Evolutionary conservation across 1,284 basidiomycete genomes (phyloP).

Genomic region (Ceratorhiza oryzae-sativae): DNA sequence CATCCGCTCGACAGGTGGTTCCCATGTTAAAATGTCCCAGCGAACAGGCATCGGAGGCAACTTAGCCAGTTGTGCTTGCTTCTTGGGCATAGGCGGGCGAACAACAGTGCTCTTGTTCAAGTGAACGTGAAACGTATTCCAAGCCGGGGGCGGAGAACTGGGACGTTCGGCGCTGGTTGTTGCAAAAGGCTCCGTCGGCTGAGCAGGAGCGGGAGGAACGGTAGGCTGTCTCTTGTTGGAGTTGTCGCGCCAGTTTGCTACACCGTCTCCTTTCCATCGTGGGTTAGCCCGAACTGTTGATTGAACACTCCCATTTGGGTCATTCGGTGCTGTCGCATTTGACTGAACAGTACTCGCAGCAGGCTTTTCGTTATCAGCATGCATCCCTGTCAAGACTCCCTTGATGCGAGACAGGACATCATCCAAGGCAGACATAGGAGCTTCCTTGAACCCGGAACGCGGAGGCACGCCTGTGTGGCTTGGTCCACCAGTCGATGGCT

Average conservation of each 20-base stretch:
- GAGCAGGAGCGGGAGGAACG: background rate
- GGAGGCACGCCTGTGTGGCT: constrained; percentile 45
- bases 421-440: constrained; percentile 77
- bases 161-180: constrained; percentile 16
- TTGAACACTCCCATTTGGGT: constrained; percentile 42
- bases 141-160: constrained; percentile 34
- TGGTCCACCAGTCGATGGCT: background rate
- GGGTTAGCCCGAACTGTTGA: constrained; percentile 1
- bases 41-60: constrained; percentile 55
- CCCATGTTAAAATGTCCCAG: constrained; percentile 76
- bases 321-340: constrained; percentile 44
- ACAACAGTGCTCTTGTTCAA: constrained; percentile 43
- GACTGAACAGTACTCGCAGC: constrained; percentile 34
- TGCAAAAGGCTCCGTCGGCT: constrained; percentile 22
- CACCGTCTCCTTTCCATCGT: constrained; percentile 5
- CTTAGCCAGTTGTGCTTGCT: constrained; percentile 56
- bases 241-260: constrained; percentile 22
- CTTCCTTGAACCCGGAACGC: constrained; percentile 56
- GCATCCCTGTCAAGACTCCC: constrained; percentile 79
- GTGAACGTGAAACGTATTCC: constrained; percentile 45
- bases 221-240: constrained; percentile 15
- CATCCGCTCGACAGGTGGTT: constrained; percentile 75
- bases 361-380: constrained; percentile 53
- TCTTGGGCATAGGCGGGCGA: constrained; percentile 57
- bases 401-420: constrained; percentile 89